Percentiles rank a stretch among this genome's conserved stretches.
phyloP scores from a whole-genome alignment of 352 stramenopile species.

The Globisporangium okanoganense region DNA sequence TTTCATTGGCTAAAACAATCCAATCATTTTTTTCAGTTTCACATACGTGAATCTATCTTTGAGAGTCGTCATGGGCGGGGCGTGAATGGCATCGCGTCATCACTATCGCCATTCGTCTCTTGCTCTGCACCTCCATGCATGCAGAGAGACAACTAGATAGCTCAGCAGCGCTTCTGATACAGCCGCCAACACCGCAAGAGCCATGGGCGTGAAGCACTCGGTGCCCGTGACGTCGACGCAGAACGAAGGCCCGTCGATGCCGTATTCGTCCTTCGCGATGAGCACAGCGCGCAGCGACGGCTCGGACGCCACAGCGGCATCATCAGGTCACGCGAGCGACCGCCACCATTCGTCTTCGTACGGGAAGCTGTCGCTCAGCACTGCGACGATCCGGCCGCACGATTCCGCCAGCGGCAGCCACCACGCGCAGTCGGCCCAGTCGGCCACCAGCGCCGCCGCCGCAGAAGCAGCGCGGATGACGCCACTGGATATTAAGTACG shows the following conservation, averaged over 20 bases:
- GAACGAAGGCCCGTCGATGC: slow-evolving; percentile 10
- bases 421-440: background rate
- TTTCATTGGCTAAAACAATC: background rate
- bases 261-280: slow-evolving; percentile 13
- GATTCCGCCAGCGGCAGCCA: slow-evolving; percentile 11
- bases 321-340: background rate
- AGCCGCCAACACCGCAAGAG: background rate
- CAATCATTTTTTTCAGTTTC: background rate
- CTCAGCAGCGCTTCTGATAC: background rate
- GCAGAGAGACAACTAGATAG: too few relatives aligned
- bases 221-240: slow-evolving; percentile 37
- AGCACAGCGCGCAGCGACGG: background rate
- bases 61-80: background rate
- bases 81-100: background rate
- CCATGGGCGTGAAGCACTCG: slow-evolving; percentile 70
- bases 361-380: slow-evolving; percentile 28
- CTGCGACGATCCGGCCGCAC: slow-evolving; percentile 50
- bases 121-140: background rate
- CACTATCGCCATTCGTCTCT: background rate
- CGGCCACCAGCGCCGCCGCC: slow-evolving; percentile 1
- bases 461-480: slow-evolving; percentile 18
- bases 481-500: slow-evolving; percentile 69
- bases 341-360: slow-evolving; percentile 7
- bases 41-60: background rate
- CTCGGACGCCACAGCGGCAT: background rate